Percentiles rank a stretch among this genome's conserved stretches.
phyloP scores from a whole-genome alignment of 192 early-diverging fungal species.

The Backusella sp. region DNA sequence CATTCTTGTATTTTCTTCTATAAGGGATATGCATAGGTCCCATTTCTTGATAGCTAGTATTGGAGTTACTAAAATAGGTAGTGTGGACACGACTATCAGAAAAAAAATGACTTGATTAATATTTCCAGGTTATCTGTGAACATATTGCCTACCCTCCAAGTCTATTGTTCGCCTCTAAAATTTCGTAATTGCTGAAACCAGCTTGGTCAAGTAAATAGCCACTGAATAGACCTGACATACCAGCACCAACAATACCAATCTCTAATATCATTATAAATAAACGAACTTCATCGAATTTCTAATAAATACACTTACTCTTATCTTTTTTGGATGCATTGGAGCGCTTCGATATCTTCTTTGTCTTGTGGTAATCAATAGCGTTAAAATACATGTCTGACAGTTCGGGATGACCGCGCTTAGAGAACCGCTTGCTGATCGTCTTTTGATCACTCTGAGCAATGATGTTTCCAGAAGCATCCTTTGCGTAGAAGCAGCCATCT shows the following conservation, averaged over 20 bases:
- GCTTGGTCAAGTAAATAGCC: conserved; percentile 25
- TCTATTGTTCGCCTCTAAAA: conserved; percentile 29
- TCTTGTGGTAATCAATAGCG: conserved; percentile 20
- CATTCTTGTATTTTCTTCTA: not conserved
- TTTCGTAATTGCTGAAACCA: conserved; percentile 24
- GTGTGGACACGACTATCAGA: conserved; percentile 24
- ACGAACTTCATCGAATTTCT: not conserved
- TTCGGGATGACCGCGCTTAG: conserved; percentile 20
- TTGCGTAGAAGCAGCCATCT: conserved; percentile 2
- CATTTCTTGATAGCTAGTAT: conserved; percentile 22
- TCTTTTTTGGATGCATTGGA: not conserved
- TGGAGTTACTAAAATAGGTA: conserved; percentile 25
- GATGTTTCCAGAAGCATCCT: not conserved
- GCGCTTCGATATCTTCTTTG: not conserved
- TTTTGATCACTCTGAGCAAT: conserved; percentile 15
- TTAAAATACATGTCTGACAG: conserved; percentile 19
- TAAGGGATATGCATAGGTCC: not conserved
- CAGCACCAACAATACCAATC: conserved; percentile 33
- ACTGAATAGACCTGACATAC: conserved; percentile 31
- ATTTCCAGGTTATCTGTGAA: too few relatives aligned
- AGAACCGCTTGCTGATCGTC: not conserved
- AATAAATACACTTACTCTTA: conserved; percentile 16
- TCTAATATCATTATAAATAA: not conserved
- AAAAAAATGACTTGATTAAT: not conserved
- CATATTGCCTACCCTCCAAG: conserved; percentile 19